phyloP scores from a whole-genome alignment of 228 moss, liverwort and hornwort genomes.

The Sphagnum magellanicum region DNA sequence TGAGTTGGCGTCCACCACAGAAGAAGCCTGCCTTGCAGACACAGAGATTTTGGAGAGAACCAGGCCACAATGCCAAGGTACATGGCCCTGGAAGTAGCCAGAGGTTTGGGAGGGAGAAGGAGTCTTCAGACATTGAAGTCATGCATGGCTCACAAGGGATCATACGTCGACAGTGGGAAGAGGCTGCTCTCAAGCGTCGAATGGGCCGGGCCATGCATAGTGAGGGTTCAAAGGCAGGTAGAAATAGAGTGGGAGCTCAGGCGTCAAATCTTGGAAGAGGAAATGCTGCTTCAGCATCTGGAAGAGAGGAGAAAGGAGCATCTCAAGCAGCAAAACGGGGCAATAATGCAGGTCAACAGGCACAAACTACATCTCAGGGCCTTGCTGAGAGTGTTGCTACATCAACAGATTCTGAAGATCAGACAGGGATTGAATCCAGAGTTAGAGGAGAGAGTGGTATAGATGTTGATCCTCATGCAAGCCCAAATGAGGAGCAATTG shows the following conservation, averaged over 20 bases:
- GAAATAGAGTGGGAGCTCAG: constrained; percentile 23
- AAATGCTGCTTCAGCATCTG: constrained; percentile 11
- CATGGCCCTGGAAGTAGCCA: neutral
- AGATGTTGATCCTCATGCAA: constrained; percentile 13
- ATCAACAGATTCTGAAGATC: constrained; percentile 62
- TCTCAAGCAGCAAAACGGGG: constrained; percentile 42
- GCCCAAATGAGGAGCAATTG: constrained; percentile 15
- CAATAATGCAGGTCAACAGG: constrained; percentile 18
- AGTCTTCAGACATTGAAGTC: constrained; percentile 20
- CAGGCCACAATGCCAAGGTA: constrained; percentile 14
- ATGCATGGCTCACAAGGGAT: constrained; percentile 26
- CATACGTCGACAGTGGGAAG: constrained; percentile 47
- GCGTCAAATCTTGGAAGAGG: constrained; percentile 13
- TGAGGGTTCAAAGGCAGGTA: constrained; percentile 46
- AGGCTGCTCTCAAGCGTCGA: constrained; percentile 31
- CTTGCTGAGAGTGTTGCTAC: constrained; percentile 74
- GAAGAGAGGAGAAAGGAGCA: constrained; percentile 26
- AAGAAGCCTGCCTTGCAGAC: constrained; percentile 6
- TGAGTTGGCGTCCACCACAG: constrained; percentile 22
- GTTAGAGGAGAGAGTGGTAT: constrained; percentile 15
- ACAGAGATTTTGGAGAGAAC: constrained; percentile 14
- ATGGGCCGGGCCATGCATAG: constrained; percentile 41
- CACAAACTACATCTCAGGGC: constrained; percentile 43
- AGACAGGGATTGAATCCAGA: constrained; percentile 8
- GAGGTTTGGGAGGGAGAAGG: constrained; percentile 6